These are phyloP conservation scores for Lentinus polychrous DNA, from an alignment of 1,284 basidiomycete species.

Conservation along the genomic window DNA sequence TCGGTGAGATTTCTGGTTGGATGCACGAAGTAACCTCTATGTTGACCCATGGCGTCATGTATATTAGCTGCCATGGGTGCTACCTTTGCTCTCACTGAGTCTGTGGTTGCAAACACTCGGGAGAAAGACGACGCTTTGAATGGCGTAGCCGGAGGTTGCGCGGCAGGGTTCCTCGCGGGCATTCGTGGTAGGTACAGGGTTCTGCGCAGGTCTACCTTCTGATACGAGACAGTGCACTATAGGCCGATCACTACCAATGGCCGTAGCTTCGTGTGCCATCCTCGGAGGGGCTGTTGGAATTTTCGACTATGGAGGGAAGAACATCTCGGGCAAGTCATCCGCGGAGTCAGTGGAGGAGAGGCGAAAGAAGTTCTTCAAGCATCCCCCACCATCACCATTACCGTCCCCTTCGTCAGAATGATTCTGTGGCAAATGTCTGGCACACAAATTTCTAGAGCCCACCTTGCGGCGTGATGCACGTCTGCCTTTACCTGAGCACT, in stretches of 20 bases:
- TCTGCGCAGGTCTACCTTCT: constrained; percentile 4
- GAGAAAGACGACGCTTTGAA: constrained; percentile 81
- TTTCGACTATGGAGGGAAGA: constrained; percentile 75
- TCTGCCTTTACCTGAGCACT: no score
- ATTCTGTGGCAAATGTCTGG: neutral
- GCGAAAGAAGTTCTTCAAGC: constrained; percentile 70
- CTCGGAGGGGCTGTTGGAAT: constrained; percentile 79
- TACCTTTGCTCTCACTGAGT: constrained; percentile 80
- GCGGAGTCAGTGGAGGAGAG: constrained; percentile 49
- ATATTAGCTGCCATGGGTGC: constrained; percentile 83
- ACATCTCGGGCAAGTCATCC: constrained; percentile 38
- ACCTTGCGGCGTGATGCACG: no score
- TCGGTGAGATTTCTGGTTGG: constrained; percentile 45
- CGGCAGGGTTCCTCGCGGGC: constrained; percentile 88
- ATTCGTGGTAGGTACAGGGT: constrained; percentile 57
- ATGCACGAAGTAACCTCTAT: no score
- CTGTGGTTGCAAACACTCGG: constrained; percentile 76
- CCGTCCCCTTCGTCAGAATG: constrained; percentile 16
- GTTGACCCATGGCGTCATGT: constrained; percentile 5
- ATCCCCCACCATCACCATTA: constrained; percentile 28
- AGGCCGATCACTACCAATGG: constrained; percentile 85
- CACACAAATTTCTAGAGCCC: no score
- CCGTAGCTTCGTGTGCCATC: constrained; percentile 74
- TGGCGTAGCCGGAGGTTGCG: constrained; percentile 85
- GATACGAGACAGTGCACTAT: constrained; percentile 7